Evolutionary conservation across 768 basidiomycete genomes (phyloP), one percentile per base, ranked within the genome.

Genomic region (Wakefieldia striispora): DNA sequence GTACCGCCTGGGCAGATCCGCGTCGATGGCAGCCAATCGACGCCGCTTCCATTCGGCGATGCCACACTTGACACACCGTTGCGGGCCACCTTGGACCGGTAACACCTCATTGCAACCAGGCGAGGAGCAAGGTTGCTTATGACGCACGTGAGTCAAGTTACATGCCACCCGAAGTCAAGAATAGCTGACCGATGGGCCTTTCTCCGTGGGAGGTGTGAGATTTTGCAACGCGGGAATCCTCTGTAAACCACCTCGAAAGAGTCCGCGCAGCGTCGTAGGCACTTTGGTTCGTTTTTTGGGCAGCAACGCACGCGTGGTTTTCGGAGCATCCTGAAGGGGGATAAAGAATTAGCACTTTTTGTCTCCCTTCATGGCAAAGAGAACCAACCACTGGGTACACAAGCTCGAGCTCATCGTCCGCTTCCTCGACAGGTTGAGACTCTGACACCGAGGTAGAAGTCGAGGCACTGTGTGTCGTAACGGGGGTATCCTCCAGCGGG

Each of bases 31-130:
- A 7, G 43, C 33, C 27, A 29, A 26, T 24, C 16, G 53, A 6
- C 45, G 51, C 21, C 43, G 53, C 9, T 57, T 62, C 64, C 65
- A 67, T 17, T 46, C 49, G 6, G 24, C 20, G 17, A 59, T 17
- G 40, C 45, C 49, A 38, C 64, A 67, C 14, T 47, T 45, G 20
- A 55, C 41, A 23, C 64, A 65, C 9, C 53, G 53, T n/a, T 56
- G 40, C 43, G 54, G 50, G n/a, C 34, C 20, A 3, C 49, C 46
- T 1, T 47, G 47, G 4, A 43, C n/a, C 0, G 50, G 23, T 20
- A 63, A 39, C 2, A n/a, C 8, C 13, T 54, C 60, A 13, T 43
- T 38, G 45, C 63, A 67, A 23, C 48, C 48, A 5, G 39, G 26
- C 20, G 40, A 50, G 14, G 39, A 29, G 38, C 63, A 67, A 3